Base-by-base conservation (phyloP, 2,329 filamentous ascomycete genomes). In the Botrytis pseudocinerea region DNA sequence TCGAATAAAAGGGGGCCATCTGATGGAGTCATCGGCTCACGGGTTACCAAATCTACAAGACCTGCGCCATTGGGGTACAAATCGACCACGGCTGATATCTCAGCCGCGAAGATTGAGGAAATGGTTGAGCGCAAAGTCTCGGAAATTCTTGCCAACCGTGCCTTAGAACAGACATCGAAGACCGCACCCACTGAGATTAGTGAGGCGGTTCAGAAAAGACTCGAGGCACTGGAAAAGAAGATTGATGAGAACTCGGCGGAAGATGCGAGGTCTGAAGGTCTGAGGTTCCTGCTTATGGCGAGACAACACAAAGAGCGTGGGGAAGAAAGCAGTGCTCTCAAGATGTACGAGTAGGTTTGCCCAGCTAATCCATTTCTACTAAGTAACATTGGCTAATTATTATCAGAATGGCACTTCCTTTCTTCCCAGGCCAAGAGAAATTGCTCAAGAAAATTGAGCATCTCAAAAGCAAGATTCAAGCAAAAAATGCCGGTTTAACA, bases 81-180 rank as follows among this genome's bases (percentile, higher is more conserved):
- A 75, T 78, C 75, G 75, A 78, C 82, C 76, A 62, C 38, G 20
- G 20, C 76, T 48, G 77, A 88, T 83, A 75, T 93, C 14, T 92
- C 91, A 0, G 88, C 90, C 28, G 91, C 90, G 20, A 91, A 91
- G 70, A 97, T 98, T 74, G 95, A 98, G 81, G 93, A 94, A 57
- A 90, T 98, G 83, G 94, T 98, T 1, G 93, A 97, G 82, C 93
- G 92, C 78, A 97, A 97, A 79, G 93, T 98, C 0, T 91, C 92
- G 74, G 94, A 97, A 83, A 94, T 96, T 51, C 85, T 98, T 1
- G 94, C 95, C 0, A 91, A 91, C n/a, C 89, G 92, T 70, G 89
- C 88, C 1, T 80, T 89, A 25, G 87, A 88, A 75, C 89, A 91
- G 60, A 83, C 86, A 25, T 82, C 87, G 74, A 80, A 84, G 73